Evolutionary conservation across 169 alveolate genomes (phyloP).

Genomic region (Miamiensis avidus): DNA sequence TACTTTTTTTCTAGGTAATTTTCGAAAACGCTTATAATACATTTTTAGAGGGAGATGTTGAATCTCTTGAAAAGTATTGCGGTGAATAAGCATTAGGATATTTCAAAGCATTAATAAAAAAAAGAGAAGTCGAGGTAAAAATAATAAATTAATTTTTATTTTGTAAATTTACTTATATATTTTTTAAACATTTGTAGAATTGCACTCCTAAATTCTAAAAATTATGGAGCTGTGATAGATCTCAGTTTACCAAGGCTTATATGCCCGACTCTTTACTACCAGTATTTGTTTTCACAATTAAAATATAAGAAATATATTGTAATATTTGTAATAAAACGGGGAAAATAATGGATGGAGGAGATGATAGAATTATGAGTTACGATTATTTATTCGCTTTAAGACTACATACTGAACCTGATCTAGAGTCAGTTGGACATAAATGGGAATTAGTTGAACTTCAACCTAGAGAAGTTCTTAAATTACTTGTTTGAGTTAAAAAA

Average conservation of each 20-base stretch:
- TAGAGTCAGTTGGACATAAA: conserved; percentile 23
- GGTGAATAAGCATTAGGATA: conserved; percentile 36
- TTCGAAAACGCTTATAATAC: conserved; percentile 21
- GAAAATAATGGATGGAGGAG: conserved; percentile 32
- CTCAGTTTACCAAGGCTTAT: conserved; percentile 19
- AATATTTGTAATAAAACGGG: conserved; percentile 8
- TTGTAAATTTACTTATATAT: neutral
- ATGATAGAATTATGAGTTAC: conserved; percentile 34
- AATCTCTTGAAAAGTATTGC: conserved; percentile 14
- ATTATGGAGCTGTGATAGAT: conserved; percentile 31
- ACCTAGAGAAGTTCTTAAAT: conserved; percentile 32
- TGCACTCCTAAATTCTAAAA: conserved; percentile 26
- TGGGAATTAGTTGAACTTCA: conserved; percentile 39
- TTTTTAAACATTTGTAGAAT: conserved; percentile 15
- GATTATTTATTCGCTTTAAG: conserved; percentile 35
- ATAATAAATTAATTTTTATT: no score
- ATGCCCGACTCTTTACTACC: conserved; percentile 27
- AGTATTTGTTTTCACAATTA: conserved; percentile 19
- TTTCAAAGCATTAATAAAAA: conserved; percentile 16
- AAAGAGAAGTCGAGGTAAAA: conserved; percentile 25
- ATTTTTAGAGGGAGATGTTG: conserved; percentile 25
- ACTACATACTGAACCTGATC: conserved; percentile 18
- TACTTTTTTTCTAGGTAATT: conserved; percentile 3
- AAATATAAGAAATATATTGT: conserved; percentile 34
- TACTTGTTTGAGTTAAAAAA: conserved; percentile 23